Percentiles rank a stretch among this genome's conserved stretches.
These are phyloP conservation scores for Phytophthora pseudosyringae DNA, from an alignment of 352 stramenopile species.

Conservation along the genomic window DNA sequence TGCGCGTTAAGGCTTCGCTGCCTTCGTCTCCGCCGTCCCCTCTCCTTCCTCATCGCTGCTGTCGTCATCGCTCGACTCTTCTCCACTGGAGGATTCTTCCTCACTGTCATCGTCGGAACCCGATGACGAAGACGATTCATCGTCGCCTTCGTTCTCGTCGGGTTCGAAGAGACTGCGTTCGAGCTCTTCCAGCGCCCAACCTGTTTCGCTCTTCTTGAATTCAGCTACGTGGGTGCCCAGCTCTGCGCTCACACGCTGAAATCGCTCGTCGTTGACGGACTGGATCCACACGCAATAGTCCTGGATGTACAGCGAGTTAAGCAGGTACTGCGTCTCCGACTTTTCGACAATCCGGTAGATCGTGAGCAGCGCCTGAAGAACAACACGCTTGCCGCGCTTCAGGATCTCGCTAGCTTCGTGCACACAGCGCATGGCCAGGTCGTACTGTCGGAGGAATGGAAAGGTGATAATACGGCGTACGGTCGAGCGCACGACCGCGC, in stretches of 20 bases:
- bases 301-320: slow-evolving; percentile 96
- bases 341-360: slow-evolving; percentile 94
- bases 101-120: slow-evolving; percentile 42
- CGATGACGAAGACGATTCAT: slow-evolving; percentile 29
- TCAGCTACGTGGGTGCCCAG: slow-evolving; percentile 34
- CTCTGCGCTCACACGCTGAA: slow-evolving; percentile 46
- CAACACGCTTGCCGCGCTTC: slow-evolving; percentile 81
- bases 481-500: slow-evolving; percentile 66
- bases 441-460: slow-evolving; percentile 95
- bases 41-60: slow-evolving; percentile 14
- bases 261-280: slow-evolving; percentile 54
- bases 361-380: slow-evolving; percentile 92
- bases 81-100: slow-evolving; percentile 36
- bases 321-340: slow-evolving; percentile 96
- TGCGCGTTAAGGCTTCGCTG: slow-evolving; percentile 1
- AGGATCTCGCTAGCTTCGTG: slow-evolving; percentile 89
- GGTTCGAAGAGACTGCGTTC: slow-evolving; percentile 62
- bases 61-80: slow-evolving; percentile 30
- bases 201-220: slow-evolving; percentile 74
- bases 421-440: slow-evolving; percentile 82
- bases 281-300: slow-evolving; percentile 93
- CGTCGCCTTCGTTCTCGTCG: slow-evolving; percentile 32
- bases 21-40: slow-evolving; percentile 1
- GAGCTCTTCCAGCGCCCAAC: slow-evolving; percentile 81
- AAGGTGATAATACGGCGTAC: slow-evolving; percentile 95